A percentile compares a stretch with the other conserved stretches of the same genome.
Conservation (phyloP, 441 rosid species). For the Cnidoscolus chayamansa region DNA sequence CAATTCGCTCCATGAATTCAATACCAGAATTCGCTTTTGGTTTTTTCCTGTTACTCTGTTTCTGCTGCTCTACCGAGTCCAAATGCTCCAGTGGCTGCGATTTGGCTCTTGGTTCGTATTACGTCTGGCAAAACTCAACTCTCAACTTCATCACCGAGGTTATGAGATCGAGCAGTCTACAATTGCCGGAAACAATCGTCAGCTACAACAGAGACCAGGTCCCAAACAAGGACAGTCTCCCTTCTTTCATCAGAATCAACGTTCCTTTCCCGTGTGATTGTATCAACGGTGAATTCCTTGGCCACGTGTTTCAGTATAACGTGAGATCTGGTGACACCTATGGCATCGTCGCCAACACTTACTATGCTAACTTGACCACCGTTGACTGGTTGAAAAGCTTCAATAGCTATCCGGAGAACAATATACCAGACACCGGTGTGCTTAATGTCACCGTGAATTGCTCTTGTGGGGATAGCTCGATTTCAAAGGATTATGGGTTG, state of each 20-base stretch:
- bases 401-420: slow-evolving; percentile 29
- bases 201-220: slow-evolving; percentile 32
- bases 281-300: slow-evolving; percentile 38
- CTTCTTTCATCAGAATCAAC: slow-evolving; percentile 23
- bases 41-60: slow-evolving; percentile 12
- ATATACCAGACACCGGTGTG: slow-evolving; percentile 36
- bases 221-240: slow-evolving; percentile 35
- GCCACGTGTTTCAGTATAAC: slow-evolving; percentile 37
- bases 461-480: slow-evolving; percentile 44
- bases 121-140: slow-evolving; percentile 30
- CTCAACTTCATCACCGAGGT: slow-evolving; percentile 39
- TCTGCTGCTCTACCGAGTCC: slow-evolving; percentile 33
- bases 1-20: slow-evolving; percentile 11
- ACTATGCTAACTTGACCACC: slow-evolving; percentile 50
- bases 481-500: slow-evolving; percentile 51
- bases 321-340: slow-evolving; percentile 33
- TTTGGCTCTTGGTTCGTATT: slow-evolving; percentile 60
- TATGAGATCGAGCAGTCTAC: slow-evolving; percentile 26
- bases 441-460: slow-evolving; percentile 61
- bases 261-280: slow-evolving; percentile 67
- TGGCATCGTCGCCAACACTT: slow-evolving; percentile 18
- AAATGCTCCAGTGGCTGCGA: slow-evolving; percentile 47
- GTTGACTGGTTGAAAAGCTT: slow-evolving; percentile 24
- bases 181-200: slow-evolving; percentile 23
- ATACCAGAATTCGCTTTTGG: neutral